phyloP scores from a whole-genome alignment of 73 alveolate genomes.

The Loxodes magnus region DNA sequence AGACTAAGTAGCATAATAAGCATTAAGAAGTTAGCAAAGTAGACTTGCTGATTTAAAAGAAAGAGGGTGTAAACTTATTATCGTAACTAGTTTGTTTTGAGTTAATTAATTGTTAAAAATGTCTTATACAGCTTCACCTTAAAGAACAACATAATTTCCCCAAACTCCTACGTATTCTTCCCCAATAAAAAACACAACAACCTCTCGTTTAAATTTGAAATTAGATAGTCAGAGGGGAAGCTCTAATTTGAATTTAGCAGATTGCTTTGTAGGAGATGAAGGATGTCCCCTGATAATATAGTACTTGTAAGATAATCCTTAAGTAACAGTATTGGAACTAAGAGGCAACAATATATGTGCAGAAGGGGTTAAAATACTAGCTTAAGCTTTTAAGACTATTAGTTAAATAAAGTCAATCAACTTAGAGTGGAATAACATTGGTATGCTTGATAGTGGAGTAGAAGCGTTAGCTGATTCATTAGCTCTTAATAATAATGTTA shows the following conservation, averaged over 20 bases:
- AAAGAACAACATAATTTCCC: no score
- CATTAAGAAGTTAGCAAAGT: no score
- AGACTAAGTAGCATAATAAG: no score
- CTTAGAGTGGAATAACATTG: constrained; percentile 37
- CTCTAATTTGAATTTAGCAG: constrained; percentile 14
- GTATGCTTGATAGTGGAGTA: constrained; percentile 20
- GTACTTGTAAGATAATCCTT: constrained; percentile 18
- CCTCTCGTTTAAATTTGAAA: no score
- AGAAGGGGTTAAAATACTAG: constrained; percentile 21
- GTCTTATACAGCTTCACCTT: no score
- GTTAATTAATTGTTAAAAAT: no score
- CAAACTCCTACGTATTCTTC: no score
- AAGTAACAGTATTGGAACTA: constrained; percentile 18
- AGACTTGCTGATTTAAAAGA: no score
- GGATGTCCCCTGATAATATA: constrained; percentile 25
- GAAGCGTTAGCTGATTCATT: constrained; percentile 18
- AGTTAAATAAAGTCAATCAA: constrained; percentile 8
- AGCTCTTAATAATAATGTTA: constrained; percentile 13
- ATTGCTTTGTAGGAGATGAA: constrained; percentile 37
- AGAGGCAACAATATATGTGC: constrained; percentile 40
- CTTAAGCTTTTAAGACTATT: constrained; percentile 11
- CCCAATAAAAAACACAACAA: no score
- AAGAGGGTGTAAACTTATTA: no score
- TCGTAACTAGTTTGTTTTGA: no score
- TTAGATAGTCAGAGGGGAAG: constrained; percentile 11